Base-by-base conservation (phyloP, 495 filamentous ascomycete species). In the Arthonia radiata region DNA sequence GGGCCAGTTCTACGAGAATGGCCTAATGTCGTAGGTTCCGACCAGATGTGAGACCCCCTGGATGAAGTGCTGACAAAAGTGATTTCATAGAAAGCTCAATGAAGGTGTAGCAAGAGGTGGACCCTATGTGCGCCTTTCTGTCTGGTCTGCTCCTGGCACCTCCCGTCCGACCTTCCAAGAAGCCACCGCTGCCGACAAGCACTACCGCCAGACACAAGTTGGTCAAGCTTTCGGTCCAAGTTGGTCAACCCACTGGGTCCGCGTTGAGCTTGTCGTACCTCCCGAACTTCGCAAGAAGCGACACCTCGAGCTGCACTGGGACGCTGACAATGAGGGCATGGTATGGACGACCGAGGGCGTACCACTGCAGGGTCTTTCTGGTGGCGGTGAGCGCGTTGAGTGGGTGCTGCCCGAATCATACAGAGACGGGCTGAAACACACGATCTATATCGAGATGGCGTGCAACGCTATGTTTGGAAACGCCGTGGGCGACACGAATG, bases 221-320 rank as follows among this genome's bases (percentile, higher is more conserved):
- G 81, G 83, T 17, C 58, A 68, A 30, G 63, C 54, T 9, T 93
- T 93, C 38, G 86, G 86, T 3, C 86, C 86, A 7, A 82, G 80
- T 24, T 97, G 86, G 86, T 79, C 79, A 0, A 97, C 86, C n/a
- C 83, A 93, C 48, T 97, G 86, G 86, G 86, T 94, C 59, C 71
- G 67, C 23, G 63, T 91, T 28, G 52, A 65, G 23, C 51, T 97
- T 30, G 76, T 57, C 1, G 61, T 97, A 13, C 86, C 86, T 11
- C 34, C 57, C 35, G 52, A 77, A 2, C 57, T 92, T 35, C 53
- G 43, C 15, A 45, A 78, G 22, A 73, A 79, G 36, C 62, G 75
- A 30, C 68, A 71, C 15, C 51, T 97, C 18, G 89, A 93, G 46
- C 72, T 97, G 29, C 79, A 89, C 37, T 97, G 86, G 81, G 86